Evolutionary conservation across 345 rosid genomes (phyloP).

Genomic region (Pseudoturritis turrita): DNA sequence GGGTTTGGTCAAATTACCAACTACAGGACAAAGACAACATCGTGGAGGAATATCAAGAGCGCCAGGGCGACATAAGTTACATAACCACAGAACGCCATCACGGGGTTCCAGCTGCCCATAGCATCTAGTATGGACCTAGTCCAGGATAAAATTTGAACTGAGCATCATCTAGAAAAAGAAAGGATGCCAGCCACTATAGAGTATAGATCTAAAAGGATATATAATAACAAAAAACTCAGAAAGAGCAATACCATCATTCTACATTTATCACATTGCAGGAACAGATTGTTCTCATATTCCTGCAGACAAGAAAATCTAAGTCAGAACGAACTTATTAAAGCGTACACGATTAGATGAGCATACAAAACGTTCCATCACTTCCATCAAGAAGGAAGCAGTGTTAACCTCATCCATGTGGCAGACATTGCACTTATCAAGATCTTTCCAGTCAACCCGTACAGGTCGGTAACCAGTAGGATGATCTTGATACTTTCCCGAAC

Average conservation of each 20-base stretch:
- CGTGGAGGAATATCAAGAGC: conserved; percentile 72
- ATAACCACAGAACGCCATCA: conserved; percentile 85
- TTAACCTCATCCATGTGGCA: conserved; percentile 99
- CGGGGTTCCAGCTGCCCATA: conserved; percentile 89
- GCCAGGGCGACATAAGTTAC: conserved; percentile 91
- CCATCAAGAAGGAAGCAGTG: not conserved
- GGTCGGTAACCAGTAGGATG: conserved; percentile 87
- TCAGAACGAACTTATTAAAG: not conserved
- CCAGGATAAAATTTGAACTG: not conserved
- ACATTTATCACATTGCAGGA: conserved; percentile 97
- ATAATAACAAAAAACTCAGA: conserved; percentile 7
- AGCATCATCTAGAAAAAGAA: conserved; percentile 11
- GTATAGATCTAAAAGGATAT: conserved; percentile 7
- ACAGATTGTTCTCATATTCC: conserved; percentile 95
- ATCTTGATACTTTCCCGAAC: conserved; percentile 54
- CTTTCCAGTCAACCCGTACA: conserved; percentile 95
- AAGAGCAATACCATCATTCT: conserved; percentile 79
- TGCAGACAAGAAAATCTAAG: conserved; percentile 35
- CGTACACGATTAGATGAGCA: not conserved
- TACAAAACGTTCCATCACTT: not conserved
- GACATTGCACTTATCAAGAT: conserved; percentile 95
- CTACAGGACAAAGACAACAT: conserved; percentile 96
- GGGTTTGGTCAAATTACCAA: conserved; percentile 42
- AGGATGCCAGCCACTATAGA: conserved; percentile 2
- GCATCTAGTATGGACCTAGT: conserved; percentile 97